Evolutionary conservation across 495 filamentous ascomycete species (phyloP).

Genomic region (Cryomyces antarcticus): DNA sequence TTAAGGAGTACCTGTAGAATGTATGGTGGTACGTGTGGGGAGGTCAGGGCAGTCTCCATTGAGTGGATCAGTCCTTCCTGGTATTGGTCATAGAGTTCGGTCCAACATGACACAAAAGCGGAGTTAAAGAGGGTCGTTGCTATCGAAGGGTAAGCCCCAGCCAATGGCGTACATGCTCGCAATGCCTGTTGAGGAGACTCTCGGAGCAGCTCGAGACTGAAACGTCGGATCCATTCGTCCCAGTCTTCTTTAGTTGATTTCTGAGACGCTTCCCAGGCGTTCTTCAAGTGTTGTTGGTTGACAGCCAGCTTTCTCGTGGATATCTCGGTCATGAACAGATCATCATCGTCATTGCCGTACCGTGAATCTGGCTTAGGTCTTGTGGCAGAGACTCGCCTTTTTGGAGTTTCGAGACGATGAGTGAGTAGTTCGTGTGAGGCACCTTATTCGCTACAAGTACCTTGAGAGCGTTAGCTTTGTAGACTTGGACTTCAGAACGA

Average conservation of each 20-base stretch:
- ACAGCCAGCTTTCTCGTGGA: slow-evolving; percentile 83
- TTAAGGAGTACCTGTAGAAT: slow-evolving; percentile 88
- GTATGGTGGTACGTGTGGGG: slow-evolving; percentile 82
- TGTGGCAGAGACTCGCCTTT: slow-evolving; percentile 87
- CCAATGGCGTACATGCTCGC: slow-evolving; percentile 77
- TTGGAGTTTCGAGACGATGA: slow-evolving; percentile 74
- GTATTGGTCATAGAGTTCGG: slow-evolving; percentile 86
- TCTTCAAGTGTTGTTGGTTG: slow-evolving; percentile 92
- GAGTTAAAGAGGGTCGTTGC: slow-evolving; percentile 94
- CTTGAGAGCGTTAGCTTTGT: neutral
- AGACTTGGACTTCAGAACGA: slow-evolving; percentile 24
- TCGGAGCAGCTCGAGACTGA: slow-evolving; percentile 84
- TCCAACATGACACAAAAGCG: slow-evolving; percentile 97
- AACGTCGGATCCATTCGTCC: slow-evolving; percentile 95
- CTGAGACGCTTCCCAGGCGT: slow-evolving; percentile 88
- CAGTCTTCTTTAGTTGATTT: slow-evolving; percentile 95
- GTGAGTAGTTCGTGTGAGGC: slow-evolving; percentile 69
- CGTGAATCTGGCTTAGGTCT: slow-evolving; percentile 75
- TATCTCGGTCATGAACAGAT: slow-evolving; percentile 60
- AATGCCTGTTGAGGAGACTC: slow-evolving; percentile 92
- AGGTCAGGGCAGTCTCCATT: slow-evolving; percentile 85
- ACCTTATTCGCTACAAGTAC: slow-evolving; percentile 38
- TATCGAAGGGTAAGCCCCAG: slow-evolving; percentile 73
- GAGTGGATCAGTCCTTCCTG: slow-evolving; percentile 87
- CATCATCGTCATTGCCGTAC: slow-evolving; percentile 58